These are phyloP conservation scores for Paecilomyces sp. DNA, from an alignment of 2,329 filamentous ascomycete species.

Conservation along the genomic window DNA sequence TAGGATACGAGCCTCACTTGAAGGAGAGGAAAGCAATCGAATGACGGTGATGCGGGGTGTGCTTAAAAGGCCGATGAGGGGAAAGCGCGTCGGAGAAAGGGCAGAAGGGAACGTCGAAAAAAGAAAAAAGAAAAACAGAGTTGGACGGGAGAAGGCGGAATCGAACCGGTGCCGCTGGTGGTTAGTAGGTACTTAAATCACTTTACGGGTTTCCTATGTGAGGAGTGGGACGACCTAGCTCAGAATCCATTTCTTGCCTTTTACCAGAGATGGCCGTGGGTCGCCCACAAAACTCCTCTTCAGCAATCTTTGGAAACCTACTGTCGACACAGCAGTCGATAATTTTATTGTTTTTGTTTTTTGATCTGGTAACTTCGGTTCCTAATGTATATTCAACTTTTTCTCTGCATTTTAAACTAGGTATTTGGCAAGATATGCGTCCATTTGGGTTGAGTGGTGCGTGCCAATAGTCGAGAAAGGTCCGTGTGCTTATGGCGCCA, in stretches of 20 bases:
- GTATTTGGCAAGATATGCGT: not conserved
- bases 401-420: not conserved
- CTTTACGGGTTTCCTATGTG: not conserved
- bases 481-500: not conserved
- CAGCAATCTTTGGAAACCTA: conserved; percentile 50
- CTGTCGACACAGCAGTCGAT: conserved; percentile 40
- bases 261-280: conserved; percentile 74
- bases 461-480: not conserved
- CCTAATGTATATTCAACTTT: not conserved
- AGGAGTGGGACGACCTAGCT: conserved; percentile 64
- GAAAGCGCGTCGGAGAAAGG: conserved; percentile 3
- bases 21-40: conserved; percentile 3
- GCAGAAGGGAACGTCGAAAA: not conserved
- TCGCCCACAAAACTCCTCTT: conserved; percentile 53
- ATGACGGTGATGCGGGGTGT: conserved; percentile 12
- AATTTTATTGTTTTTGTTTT: conserved; percentile 22
- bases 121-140: conserved; percentile 7
- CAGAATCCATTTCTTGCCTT: conserved; percentile 71
- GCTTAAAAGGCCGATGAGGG: conserved; percentile 5
- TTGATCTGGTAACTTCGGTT: conserved; percentile 8
- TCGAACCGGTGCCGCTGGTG: conserved; percentile 20
- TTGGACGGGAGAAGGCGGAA: conserved; percentile 4
- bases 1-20: not conserved
- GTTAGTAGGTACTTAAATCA: conserved; percentile 5
- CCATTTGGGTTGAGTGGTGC: not conserved